Percentiles rank a stretch among this genome's conserved stretches.
These are phyloP conservation scores for Amniculicola lignicola DNA, from an alignment of 495 filamentous ascomycete genomes.

Conservation along the genomic window DNA sequence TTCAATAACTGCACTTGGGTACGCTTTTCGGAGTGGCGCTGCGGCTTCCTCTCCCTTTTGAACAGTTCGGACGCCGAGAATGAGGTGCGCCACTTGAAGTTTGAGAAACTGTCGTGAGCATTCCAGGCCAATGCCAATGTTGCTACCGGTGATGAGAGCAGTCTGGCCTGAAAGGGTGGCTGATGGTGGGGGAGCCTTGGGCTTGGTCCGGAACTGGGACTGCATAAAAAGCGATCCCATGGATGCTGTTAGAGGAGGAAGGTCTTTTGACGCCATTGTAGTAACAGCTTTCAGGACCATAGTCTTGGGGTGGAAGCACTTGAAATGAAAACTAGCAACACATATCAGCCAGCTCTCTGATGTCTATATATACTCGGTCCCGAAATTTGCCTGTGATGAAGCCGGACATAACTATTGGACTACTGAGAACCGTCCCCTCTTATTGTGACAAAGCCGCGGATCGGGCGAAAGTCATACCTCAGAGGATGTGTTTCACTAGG, in stretches of 20 bases:
- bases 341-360: background rate
- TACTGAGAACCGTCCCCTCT: no score
- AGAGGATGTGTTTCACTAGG: no score
- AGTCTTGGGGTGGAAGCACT: background rate
- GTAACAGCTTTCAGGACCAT: background rate
- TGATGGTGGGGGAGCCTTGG: background rate
- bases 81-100: conserved; percentile 33
- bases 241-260: background rate
- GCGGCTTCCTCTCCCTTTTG: conserved; percentile 48
- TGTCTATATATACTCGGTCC: background rate
- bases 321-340: no score
- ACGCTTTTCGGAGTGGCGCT: conserved; percentile 46
- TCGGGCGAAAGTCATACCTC: no score
- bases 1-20: conserved; percentile 44
- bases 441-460: no score
- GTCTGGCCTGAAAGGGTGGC: conserved; percentile 30
- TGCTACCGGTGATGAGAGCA: conserved; percentile 38
- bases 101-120: conserved; percentile 33
- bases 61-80: conserved; percentile 36
- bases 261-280: background rate
- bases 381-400: background rate
- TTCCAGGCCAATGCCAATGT: conserved; percentile 38
- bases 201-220: background rate
- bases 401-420: background rate
- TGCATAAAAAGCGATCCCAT: background rate